These are phyloP conservation scores for Aotearoamyces nothofagi DNA, from an alignment of 2,329 filamentous ascomycete species.

Conservation along the genomic window DNA sequence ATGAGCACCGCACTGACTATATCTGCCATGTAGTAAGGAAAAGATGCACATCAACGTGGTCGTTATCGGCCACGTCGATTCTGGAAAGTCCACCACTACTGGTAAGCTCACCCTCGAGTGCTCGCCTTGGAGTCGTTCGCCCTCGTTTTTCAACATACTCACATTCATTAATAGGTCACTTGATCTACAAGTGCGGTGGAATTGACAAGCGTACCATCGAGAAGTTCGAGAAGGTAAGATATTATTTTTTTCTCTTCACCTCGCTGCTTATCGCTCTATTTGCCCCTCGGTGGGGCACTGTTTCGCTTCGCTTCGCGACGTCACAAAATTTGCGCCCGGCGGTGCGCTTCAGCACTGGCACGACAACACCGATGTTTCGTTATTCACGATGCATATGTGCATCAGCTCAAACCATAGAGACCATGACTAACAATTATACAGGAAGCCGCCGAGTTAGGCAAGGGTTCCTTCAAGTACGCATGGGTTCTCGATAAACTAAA, in stretches of 20 bases:
- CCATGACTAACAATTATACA: conserved; percentile 24
- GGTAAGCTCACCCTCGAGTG: conserved; percentile 40
- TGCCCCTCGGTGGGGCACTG: conserved; percentile 19
- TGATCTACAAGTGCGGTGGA: conserved; percentile 99
- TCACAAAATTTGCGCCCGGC: conserved; percentile 5
- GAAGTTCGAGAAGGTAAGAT: conserved; percentile 99
- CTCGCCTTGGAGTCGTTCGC: neutral
- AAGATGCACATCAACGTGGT: conserved; percentile 97
- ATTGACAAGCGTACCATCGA: conserved; percentile 99
- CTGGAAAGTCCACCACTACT: conserved; percentile 95
- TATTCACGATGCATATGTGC: too few relatives aligned
- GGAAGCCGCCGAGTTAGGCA: conserved; percentile 98
- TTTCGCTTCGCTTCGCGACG: conserved; percentile 9
- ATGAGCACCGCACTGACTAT: conserved; percentile 15
- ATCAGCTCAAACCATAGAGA: neutral
- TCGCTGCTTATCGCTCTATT: conserved; percentile 4
- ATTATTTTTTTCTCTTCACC: conserved; percentile 4
- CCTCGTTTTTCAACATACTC: conserved; percentile 6
- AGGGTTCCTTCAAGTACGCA: conserved; percentile 99
- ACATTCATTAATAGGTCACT: conserved; percentile 49
- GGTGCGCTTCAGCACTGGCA: neutral
- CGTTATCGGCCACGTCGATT: conserved; percentile 99
- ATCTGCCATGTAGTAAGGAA: conserved; percentile 55
- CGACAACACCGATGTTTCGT: too few relatives aligned
- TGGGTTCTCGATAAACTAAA: conserved; percentile 99